A percentile compares a stretch with the other conserved stretches of the same genome.
phyloP scores from a whole-genome alignment of 306 rosid species.

The Vicia villosa region DNA sequence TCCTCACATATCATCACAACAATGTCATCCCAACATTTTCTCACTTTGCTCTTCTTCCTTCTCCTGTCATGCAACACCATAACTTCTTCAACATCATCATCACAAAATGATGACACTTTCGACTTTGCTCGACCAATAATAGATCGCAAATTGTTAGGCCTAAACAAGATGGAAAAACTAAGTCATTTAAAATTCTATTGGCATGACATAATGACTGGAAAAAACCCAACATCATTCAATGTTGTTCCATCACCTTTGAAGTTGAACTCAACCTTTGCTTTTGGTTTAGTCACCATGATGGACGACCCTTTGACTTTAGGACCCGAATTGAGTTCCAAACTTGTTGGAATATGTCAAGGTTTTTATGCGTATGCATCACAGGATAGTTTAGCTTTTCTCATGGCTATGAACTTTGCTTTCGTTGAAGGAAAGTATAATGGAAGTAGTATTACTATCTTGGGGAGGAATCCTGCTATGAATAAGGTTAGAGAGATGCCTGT shows the following conservation, averaged over 20 bases:
- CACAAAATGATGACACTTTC: not conserved
- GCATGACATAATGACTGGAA: slow-evolving; percentile 59
- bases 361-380: slow-evolving; percentile 60
- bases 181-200: slow-evolving; percentile 64
- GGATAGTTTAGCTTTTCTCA: slow-evolving; percentile 34
- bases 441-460: slow-evolving; percentile 36
- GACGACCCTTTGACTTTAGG: slow-evolving; percentile 53
- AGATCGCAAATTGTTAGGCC: slow-evolving; percentile 42
- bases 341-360: slow-evolving; percentile 61
- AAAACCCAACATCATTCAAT: slow-evolving; percentile 29
- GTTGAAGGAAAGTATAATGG: slow-evolving; percentile 73
- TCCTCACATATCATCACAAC: slow-evolving; percentile 10
- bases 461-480: no score
- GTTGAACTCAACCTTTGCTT: slow-evolving; percentile 32
- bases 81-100: not conserved
- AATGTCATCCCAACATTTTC: not conserved
- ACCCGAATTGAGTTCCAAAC: slow-evolving; percentile 43
- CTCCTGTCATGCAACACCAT: slow-evolving; percentile 18
- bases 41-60: slow-evolving; percentile 25
- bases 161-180: slow-evolving; percentile 50
- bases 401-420: slow-evolving; percentile 74
- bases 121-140: slow-evolving; percentile 39
- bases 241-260: slow-evolving; percentile 35
- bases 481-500: no score
- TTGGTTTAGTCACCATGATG: slow-evolving; percentile 42